A percentile compares a stretch with the other conserved stretches of the same genome.
These are phyloP conservation scores for Phaeoacremonium minimum DNA, from an alignment of 2,329 filamentous ascomycete genomes.

Conservation along the genomic window DNA sequence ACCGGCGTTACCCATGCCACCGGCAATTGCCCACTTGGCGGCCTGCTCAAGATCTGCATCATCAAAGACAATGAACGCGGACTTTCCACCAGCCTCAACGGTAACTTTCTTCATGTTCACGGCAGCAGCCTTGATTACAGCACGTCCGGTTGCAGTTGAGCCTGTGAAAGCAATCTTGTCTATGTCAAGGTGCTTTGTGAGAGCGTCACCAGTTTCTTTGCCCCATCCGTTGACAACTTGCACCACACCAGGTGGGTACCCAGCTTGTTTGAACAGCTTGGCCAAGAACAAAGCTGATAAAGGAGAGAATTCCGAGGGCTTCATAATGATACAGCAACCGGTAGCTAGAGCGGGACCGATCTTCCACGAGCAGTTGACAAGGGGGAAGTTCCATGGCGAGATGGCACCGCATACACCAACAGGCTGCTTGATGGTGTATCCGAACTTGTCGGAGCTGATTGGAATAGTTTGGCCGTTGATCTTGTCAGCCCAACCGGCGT, in stretches of 20 bases:
- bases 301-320: conserved; percentile 65
- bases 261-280: conserved; percentile 64
- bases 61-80: conserved; percentile 58
- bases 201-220: conserved; percentile 61
- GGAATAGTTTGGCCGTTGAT: conserved; percentile 73
- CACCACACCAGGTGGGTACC: conserved; percentile 73
- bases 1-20: conserved; percentile 57
- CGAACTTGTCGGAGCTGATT: conserved; percentile 63
- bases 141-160: conserved; percentile 64
- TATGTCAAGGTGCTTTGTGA: conserved; percentile 63
- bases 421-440: conserved; percentile 71
- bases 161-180: conserved; percentile 80
- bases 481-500: conserved; percentile 75
- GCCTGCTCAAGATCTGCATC: conserved; percentile 65
- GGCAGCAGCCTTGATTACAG: conserved; percentile 72
- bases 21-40: conserved; percentile 51
- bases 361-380: conserved; percentile 56
- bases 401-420: conserved; percentile 74
- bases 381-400: conserved; percentile 71
- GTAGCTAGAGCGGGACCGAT: conserved; percentile 66
- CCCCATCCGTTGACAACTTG: conserved; percentile 74
- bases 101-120: conserved; percentile 63
- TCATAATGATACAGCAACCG: conserved; percentile 61
- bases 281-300: conserved; percentile 62
- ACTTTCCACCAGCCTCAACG: conserved; percentile 65